phyloP scores from a whole-genome alignment of 2,329 filamentous ascomycete genomes.

The Beauveria medogensis region DNA sequence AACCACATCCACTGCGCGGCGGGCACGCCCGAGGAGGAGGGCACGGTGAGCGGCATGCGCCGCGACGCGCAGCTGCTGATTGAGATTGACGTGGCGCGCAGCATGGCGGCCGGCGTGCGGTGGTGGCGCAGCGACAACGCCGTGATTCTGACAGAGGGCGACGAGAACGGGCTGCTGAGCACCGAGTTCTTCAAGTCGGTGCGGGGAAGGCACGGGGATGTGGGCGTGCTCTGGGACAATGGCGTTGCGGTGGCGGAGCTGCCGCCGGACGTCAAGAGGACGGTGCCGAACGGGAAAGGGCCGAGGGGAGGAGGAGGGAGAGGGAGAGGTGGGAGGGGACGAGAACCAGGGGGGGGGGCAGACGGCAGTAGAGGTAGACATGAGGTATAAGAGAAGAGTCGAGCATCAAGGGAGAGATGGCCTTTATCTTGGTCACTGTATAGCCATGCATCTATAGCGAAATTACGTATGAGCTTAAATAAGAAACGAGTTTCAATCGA shows the following conservation, averaged over 20 bases:
- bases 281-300: slow-evolving; percentile 41
- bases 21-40: slow-evolving; percentile 49
- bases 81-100: slow-evolving; percentile 62
- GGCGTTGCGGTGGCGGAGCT: slow-evolving; percentile 61
- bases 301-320: slow-evolving; percentile 33
- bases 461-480: too few species aligned
- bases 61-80: slow-evolving; percentile 68
- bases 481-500: too few species aligned
- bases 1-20: slow-evolving; percentile 88
- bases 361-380: background rate
- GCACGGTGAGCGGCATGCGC: slow-evolving; percentile 74
- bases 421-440: too few species aligned
- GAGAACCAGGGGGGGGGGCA: background rate
- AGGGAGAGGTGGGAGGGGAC: slow-evolving; percentile 20
- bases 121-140: slow-evolving; percentile 79
- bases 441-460: too few species aligned
- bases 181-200: slow-evolving; percentile 65
- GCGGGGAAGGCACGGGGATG: slow-evolving; percentile 48
- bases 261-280: slow-evolving; percentile 48
- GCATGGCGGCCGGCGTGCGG: slow-evolving; percentile 53
- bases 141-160: slow-evolving; percentile 59
- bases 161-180: slow-evolving; percentile 53
- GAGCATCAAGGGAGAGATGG: too few species aligned
- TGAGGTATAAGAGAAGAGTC: background rate
- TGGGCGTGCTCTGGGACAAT: slow-evolving; percentile 61